Base-by-base conservation (phyloP, 352 stramenopile genomes). In the Pythium oligandrum region DNA sequence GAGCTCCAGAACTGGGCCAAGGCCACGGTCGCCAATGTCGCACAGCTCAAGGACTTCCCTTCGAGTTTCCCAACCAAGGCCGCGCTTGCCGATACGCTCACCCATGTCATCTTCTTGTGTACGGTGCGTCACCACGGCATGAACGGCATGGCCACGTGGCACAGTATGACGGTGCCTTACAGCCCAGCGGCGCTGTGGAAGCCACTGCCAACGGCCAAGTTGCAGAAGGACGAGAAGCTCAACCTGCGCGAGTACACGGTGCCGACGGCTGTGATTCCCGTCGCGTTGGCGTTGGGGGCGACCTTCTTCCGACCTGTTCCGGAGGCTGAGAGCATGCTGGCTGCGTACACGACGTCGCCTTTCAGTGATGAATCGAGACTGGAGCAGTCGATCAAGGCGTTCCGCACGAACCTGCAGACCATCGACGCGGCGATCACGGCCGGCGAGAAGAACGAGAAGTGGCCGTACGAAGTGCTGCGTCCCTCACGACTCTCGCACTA, bases 1-100 rank as follows among this genome's bases (percentile, higher is more conserved):
- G 73, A 83, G 47, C 54, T 83, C n/a, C 73, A 84, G 44, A 73
- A 56, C 11, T 84, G 71, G 71, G 66, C 71, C 0, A 30, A 32
- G 4, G 57, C 51, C 12, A 58, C 60, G 31, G 61, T 26, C 17
- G 17, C 70, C 4, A 31, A 40, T 12, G 33, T 83, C 0, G 43
- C 58, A 2, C 50, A 69, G 11, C 55, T 83, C 9, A 43, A 66
- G 4, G 68, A 60, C 6, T 83, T 80, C 33, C 68, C 70, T 2
- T 9, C 56, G 0, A 2, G 30, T 0, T 61, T 80, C 31, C 10
- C 40, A 0, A 56, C 45, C 31, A 68, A 54, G 35, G 39, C 58
- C 1, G 49, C 42, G 2, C 53, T 83, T 3, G 40, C 51, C 0
- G 56, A 44, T 26, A 40, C 80, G 1, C 30, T 83, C 37, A 63